Evolutionary conservation across 192 early-diverging fungal species (phyloP).

Genomic region (Backusella tuberculispora): DNA sequence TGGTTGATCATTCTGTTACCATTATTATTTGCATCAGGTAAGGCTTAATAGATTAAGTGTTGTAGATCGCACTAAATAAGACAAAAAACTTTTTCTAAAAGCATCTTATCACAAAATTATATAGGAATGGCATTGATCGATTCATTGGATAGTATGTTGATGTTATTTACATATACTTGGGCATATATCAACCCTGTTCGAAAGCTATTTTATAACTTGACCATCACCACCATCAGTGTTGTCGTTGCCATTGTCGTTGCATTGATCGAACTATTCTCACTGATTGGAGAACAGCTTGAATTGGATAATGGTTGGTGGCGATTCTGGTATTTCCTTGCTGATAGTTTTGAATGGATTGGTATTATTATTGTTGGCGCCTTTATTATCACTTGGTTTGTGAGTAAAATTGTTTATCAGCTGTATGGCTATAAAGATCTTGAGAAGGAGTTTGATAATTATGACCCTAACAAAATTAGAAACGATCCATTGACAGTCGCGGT

Average conservation of each 20-base stretch:
- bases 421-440: constrained; percentile 48
- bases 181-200: constrained; percentile 62
- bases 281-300: constrained; percentile 51
- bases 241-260: constrained; percentile 63
- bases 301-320: constrained; percentile 47
- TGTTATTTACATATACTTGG: constrained; percentile 67
- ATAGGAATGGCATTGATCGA: constrained; percentile 71
- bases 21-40: constrained; percentile 62
- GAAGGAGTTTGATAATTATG: constrained; percentile 32
- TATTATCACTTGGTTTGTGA: constrained; percentile 46
- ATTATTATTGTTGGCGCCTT: constrained; percentile 53
- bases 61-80: not conserved
- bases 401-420: constrained; percentile 42
- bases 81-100: not conserved
- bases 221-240: constrained; percentile 63
- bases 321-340: constrained; percentile 44
- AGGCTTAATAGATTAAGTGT: not conserved
- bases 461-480: not conserved
- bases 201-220: constrained; percentile 71
- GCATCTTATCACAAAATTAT: not conserved
- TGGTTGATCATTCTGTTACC: constrained; percentile 64
- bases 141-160: constrained; percentile 69
- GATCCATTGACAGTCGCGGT: not conserved
- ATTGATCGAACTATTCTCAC: constrained; percentile 53
- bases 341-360: constrained; percentile 57